Evolutionary conservation across 129 eudicot genomes (phyloP), one percentile per base, ranked within the genome.

Genomic region (Heracleum sosnowskyi): DNA sequence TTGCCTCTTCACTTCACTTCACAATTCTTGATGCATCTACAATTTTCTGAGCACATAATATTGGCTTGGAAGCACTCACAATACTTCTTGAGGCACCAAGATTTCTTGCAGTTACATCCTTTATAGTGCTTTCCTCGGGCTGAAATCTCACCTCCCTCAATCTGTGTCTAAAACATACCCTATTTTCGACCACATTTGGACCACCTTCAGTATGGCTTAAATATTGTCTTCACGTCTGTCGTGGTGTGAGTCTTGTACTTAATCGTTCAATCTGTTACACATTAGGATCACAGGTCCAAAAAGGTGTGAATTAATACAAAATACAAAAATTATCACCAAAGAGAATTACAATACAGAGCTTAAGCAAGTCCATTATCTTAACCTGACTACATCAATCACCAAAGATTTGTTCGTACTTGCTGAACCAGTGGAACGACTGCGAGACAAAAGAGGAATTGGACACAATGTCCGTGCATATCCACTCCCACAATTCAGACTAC

Each of bases 61-160:
- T 86, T 86, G 63, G 97, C 97, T 81, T 89, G 97, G 79, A 89
- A 91, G 80, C 98, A 94, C 88, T 94, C 97, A 34, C 98, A 94
- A 55, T 94, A 94, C 86, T 82, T 94, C 93, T 94, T 94, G 75
- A 94, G 90, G 81, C 98, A 94, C 63, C 96, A 91, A 16, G 98
- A 91, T 77, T 85, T 94, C 76, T 89, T 91, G 86, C 98, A 94
- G 83, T 91, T 80, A 75, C 98, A 94, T 80, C 98, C 98, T 84
- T 91, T 94, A 82, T 88, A 85, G 82, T 94, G 97, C 76, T 86
- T 91, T 69, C 81, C 88, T 10, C 77, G 45, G 15, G 77, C 35
- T 63, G 74, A 42, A 53, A 69, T 82, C 64, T 80, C 89, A 34
- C 90, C 85, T 1, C 74, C 78, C 79, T 87, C 96, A 69, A 74